Conservation (phyloP, 116 monocot species). For the Phalaenopsis hybrid region DNA sequence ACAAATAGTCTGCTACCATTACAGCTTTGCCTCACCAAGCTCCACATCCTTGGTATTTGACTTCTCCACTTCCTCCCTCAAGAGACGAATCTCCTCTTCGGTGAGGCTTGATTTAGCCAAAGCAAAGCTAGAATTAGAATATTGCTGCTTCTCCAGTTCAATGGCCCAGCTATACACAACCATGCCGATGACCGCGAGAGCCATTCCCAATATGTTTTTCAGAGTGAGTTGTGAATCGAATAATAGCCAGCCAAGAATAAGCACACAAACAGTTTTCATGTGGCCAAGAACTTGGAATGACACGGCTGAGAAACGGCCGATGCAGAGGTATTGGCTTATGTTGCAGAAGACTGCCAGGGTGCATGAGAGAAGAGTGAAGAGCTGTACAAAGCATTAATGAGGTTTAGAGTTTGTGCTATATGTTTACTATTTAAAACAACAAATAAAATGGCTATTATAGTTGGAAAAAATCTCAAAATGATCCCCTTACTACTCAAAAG, state of each 20-base stretch:
- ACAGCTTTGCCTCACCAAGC: constrained; percentile 42
- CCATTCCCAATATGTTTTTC: constrained; percentile 76
- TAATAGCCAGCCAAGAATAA: constrained; percentile 70
- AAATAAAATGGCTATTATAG: neutral
- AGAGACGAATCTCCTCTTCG: constrained; percentile 64
- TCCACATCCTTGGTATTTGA: constrained; percentile 35
- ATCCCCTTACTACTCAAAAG: too few relatives aligned
- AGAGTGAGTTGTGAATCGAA: constrained; percentile 70
- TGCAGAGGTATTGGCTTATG: constrained; percentile 87
- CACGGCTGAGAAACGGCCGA: constrained; percentile 88
- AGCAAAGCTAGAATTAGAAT: constrained; percentile 30
- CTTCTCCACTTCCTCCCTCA: constrained; percentile 43
- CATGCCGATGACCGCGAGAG: constrained; percentile 65
- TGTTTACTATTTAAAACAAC: neutral
- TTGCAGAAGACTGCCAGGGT: constrained; percentile 81
- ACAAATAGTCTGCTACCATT: neutral
- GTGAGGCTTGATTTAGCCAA: constrained; percentile 63
- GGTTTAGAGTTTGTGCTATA: neutral
- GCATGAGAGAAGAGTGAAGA: constrained; percentile 79
- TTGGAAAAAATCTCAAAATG: too few relatives aligned
- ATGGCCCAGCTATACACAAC: constrained; percentile 81
- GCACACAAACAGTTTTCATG: constrained; percentile 83
- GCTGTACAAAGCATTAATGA: constrained; percentile 24
- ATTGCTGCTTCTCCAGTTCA: constrained; percentile 46
- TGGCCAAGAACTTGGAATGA: constrained; percentile 23